These are phyloP conservation scores for Larix kaempferi DNA, from an alignment of 75 land plant genomes.

Conservation along the genomic window DNA sequence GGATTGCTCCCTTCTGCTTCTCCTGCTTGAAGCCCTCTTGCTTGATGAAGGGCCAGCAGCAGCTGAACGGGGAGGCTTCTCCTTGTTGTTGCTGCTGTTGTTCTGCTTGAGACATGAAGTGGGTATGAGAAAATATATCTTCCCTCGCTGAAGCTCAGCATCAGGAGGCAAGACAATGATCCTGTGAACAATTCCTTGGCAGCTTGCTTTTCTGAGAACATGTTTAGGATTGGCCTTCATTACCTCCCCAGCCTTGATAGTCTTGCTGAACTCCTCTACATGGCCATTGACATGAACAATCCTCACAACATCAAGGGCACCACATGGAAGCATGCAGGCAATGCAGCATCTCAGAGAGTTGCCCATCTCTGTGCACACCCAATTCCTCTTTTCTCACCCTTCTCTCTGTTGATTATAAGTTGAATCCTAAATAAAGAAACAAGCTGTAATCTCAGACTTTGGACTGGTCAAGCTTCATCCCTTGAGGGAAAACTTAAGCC, in stretches of 20 bases:
- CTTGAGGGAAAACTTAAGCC: no score
- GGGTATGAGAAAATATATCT: constrained; percentile 77
- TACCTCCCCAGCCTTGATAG: constrained; percentile 22
- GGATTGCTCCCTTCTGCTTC: constrained; percentile 5
- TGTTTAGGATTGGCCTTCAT: constrained; percentile 22
- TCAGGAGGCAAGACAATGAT: constrained; percentile 54
- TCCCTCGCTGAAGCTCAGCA: constrained; percentile 60
- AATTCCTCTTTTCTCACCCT: neutral
- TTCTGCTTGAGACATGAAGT: neutral
- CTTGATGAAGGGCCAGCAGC: constrained; percentile 9
- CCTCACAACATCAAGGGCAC: constrained; percentile 30
- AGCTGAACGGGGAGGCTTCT: neutral
- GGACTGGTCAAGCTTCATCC: no score
- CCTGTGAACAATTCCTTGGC: constrained; percentile 18
- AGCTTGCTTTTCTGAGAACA: constrained; percentile 5
- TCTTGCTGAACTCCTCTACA: constrained; percentile 30
- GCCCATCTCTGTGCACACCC: constrained; percentile 11
- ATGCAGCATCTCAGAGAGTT: constrained; percentile 26
- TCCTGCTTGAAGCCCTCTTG: constrained; percentile 20
- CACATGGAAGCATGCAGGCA: constrained; percentile 26
- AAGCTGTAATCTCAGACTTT: no score
- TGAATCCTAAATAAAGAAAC: no score
- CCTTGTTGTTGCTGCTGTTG: neutral
- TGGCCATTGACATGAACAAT: constrained; percentile 34
- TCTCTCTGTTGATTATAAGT: no score